A percentile compares a stretch with the other conserved stretches of the same genome.
Evolutionary conservation across 2,329 filamentous ascomycete species (phyloP).

Genomic region (Colletotrichum salicis): DNA sequence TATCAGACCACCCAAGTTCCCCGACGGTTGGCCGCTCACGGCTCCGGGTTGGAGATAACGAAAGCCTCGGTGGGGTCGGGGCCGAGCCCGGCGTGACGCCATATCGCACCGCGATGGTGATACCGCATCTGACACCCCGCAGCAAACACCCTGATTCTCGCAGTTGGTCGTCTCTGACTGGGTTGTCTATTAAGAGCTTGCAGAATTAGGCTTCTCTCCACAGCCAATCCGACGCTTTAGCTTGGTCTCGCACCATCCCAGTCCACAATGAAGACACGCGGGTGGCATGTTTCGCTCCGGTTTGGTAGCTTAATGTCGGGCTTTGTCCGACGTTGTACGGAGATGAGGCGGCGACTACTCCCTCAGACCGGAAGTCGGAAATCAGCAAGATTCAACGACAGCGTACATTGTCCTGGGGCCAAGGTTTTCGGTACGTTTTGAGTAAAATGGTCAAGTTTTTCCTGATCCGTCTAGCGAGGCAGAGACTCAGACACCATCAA

Average conservation of each 20-base stretch:
- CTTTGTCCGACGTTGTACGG: constrained; percentile 13
- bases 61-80: constrained; percentile 21
- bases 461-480: too few species aligned
- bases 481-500: too few species aligned
- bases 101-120: constrained; percentile 30
- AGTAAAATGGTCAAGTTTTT: neutral
- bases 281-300: constrained; percentile 15
- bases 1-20: neutral
- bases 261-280: constrained; percentile 25
- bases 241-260: constrained; percentile 17
- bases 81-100: constrained; percentile 34
- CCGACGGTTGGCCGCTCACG: neutral
- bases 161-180: neutral
- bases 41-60: constrained; percentile 22
- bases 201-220: neutral
- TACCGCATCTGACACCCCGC: constrained; percentile 22
- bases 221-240: constrained; percentile 9
- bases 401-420: too few species aligned
- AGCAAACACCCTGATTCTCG: neutral
- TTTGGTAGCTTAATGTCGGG: constrained; percentile 3
- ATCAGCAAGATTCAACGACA: neutral
- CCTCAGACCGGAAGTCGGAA: neutral
- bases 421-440: too few species aligned
- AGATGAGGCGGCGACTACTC: neutral
- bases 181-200: constrained; percentile 6